These are phyloP conservation scores for Phytopythium montanum DNA, from an alignment of 352 stramenopile genomes.

Conservation along the genomic window DNA sequence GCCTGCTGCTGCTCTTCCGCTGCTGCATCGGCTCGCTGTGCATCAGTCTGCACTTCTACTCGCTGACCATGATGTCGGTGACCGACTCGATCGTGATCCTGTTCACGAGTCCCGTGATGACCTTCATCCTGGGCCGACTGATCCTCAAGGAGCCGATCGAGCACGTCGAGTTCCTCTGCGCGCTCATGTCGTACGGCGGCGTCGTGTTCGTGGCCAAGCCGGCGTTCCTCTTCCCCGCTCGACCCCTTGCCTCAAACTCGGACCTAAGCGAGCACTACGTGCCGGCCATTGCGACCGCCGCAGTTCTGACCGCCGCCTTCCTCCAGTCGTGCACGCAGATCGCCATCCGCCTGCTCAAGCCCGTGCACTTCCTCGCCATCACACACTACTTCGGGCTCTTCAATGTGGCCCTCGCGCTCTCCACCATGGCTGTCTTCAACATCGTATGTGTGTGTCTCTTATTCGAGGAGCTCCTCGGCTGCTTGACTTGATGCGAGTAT, in stretches of 20 bases:
- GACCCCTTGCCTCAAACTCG: too few species aligned
- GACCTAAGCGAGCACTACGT: conserved; percentile 6
- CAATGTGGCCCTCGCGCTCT: conserved; percentile 21
- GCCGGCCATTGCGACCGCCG: conserved; percentile 27
- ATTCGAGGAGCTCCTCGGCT: too few species aligned
- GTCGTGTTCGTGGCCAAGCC: conserved; percentile 65
- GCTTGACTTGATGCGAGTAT: background rate
- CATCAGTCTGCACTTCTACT: conserved; percentile 34
- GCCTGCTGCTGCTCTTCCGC: conserved; percentile 26
- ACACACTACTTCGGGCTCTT: conserved; percentile 41
- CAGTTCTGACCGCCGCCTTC: conserved; percentile 34
- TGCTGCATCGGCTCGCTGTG: conserved; percentile 35
- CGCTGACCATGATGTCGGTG: conserved; percentile 46
- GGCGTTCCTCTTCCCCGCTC: conserved; percentile 46
- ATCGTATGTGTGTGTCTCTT: conserved; percentile 17
- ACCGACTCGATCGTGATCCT: conserved; percentile 49
- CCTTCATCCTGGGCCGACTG: conserved; percentile 39
- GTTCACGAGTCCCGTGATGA: conserved; percentile 44
- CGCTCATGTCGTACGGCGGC: conserved; percentile 48
- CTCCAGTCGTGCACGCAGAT: conserved; percentile 54
- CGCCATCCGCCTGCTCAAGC: conserved; percentile 44
- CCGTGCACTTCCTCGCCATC: conserved; percentile 26
- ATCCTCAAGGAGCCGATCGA: conserved; percentile 47
- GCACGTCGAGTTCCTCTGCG: conserved; percentile 36
- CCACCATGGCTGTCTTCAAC: conserved; percentile 23